phyloP scores from a whole-genome alignment of 139 green algal genomes.

The Coelastrella sp. region DNA sequence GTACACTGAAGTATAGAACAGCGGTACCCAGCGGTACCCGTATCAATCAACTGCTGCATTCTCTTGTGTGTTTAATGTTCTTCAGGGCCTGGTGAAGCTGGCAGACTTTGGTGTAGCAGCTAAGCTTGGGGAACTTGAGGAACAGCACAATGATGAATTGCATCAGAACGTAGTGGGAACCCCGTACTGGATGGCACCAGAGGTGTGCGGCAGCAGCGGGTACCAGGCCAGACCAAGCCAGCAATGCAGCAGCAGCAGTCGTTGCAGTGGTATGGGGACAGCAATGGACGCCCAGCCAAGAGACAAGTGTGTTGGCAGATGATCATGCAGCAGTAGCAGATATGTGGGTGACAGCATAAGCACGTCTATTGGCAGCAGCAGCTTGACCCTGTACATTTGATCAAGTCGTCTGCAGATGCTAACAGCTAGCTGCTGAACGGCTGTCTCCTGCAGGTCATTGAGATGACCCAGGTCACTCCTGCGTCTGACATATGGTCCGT shows the following conservation, averaged over 20 bases:
- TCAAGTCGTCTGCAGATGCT: no score
- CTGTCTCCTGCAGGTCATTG: conserved; percentile 83
- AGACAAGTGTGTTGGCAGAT: no score
- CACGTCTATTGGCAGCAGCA: no score
- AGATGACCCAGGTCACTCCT: conserved; percentile 91
- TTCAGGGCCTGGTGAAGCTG: conserved; percentile 95
- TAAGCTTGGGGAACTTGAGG: conserved; percentile 82
- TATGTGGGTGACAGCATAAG: no score
- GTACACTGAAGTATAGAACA: no score
- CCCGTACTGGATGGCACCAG: conserved; percentile 97
- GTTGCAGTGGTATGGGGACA: no score
- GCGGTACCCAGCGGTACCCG: no score
- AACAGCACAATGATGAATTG: conserved; percentile 57
- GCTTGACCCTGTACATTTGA: no score
- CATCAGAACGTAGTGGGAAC: conserved; percentile 87
- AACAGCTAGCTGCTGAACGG: no score
- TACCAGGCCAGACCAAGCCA: neutral
- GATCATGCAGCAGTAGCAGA: no score
- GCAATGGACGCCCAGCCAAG: no score
- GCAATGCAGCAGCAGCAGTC: neutral
- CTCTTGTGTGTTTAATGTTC: neutral
- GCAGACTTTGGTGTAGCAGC: conserved; percentile 98
- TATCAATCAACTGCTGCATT: no score
- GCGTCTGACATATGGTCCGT: conserved; percentile 97
- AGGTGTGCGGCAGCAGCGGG: conserved; percentile 69